Base-by-base conservation (phyloP, 2,329 filamentous ascomycete genomes). In the Aspergillus tamarii region DNA sequence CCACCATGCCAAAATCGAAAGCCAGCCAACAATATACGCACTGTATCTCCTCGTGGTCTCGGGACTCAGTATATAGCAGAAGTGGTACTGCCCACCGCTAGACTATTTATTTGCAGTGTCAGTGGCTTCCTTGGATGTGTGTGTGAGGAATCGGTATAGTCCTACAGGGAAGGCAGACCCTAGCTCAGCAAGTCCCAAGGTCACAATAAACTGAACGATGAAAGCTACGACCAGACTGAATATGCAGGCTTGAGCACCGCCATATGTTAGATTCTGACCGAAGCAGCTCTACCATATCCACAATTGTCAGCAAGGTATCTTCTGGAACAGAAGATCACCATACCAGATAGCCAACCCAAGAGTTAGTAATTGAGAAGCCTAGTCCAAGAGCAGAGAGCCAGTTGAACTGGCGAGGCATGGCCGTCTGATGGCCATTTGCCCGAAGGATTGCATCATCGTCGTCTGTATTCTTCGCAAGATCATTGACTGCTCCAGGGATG, bases 91-190 rank as follows among this genome's bases (percentile, higher is more conserved):
- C 39, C 39, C 39, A 19, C 39, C 39, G 1, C 39, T 41, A 41
- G 39, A 41, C 39, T 41, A 16, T 41, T 41, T 9, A n/a, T 41
- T 8, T 4, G 10, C 16, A 19, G 8, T n/a, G 39, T 41, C 1
- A 41, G 39, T 41, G 7, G 16, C 3, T 41, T 41, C 16, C 16
- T 41, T 41, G 39, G 9, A 3, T n/a, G 16, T 41, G 12, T 36
- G 34, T 36, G 34, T 14, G 16, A 16, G 12, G 59, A 69, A 69
- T 61, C 70, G 71, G 12, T 69, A n/a, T 70, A 53, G 58, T 45
- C 55, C 62, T n/a, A 63, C 66, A 8, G 69, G 71, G 61, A 64
- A 74, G 1, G 72, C 72, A 11, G 72, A 73, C 14, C 67, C 66
- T 34, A 74, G 28, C 53, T 73, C 72, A 21, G 66, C 65, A 11